A percentile compares a stretch with the other conserved stretches of the same genome.
These are phyloP conservation scores for Termitomyces sp. DNA, from an alignment of 1,284 basidiomycete genomes.

Conservation along the genomic window DNA sequence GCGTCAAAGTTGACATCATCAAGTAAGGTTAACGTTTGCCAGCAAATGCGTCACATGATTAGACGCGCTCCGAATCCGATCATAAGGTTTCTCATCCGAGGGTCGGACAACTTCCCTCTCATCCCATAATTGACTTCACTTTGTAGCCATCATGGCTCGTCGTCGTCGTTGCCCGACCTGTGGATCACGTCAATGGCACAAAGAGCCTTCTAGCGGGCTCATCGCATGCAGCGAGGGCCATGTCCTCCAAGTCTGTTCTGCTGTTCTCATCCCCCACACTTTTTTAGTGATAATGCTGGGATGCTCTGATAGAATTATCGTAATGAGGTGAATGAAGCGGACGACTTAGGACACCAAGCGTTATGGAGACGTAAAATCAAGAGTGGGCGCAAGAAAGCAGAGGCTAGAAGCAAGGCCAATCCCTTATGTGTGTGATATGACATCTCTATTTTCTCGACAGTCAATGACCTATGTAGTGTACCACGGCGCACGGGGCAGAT, in stretches of 20 bases:
- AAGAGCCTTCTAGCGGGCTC: constrained; percentile 65
- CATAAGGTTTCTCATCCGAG: constrained; percentile 3
- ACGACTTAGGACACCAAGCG: constrained; percentile 52
- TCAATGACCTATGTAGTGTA: constrained; percentile 50
- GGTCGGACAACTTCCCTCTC: background rate
- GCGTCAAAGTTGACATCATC: background rate
- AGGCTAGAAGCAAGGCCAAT: constrained; percentile 44
- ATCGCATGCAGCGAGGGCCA: constrained; percentile 77
- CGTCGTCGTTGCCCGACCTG: constrained; percentile 61
- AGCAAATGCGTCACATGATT: constrained; percentile 7
- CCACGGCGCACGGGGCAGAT: constrained; percentile 71
- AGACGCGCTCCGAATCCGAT: constrained; percentile 6
- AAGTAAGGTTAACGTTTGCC: background rate
- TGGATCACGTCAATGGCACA: constrained; percentile 75
- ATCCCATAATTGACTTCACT: constrained; percentile 1
- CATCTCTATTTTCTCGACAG: constrained; percentile 1
- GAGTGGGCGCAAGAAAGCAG: constrained; percentile 45
- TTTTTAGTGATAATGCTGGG: background rate
- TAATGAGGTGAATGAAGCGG: constrained; percentile 61
- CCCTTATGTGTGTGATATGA: constrained; percentile 43
- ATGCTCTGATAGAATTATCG: constrained; percentile 57
- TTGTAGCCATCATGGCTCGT: constrained; percentile 40
- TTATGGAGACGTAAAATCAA: constrained; percentile 61
- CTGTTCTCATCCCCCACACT: background rate
- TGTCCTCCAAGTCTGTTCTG: constrained; percentile 56